These are phyloP conservation scores for Leccinum disarticulatum DNA, from an alignment of 768 basidiomycete genomes.

Conservation along the genomic window DNA sequence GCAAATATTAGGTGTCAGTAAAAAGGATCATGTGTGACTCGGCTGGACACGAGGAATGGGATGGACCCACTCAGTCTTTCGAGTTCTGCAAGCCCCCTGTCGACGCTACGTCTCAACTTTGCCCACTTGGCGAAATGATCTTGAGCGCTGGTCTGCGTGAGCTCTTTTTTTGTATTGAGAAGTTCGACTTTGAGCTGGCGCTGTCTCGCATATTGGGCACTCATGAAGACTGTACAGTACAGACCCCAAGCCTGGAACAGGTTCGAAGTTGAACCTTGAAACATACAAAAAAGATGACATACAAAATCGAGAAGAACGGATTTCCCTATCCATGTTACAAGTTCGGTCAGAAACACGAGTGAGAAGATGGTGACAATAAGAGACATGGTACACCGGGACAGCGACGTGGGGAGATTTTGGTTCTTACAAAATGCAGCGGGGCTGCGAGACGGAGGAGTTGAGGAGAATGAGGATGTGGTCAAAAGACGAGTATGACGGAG, in stretches of 20 bases:
- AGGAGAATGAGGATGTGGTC: background rate
- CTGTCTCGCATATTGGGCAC: constrained; percentile 55
- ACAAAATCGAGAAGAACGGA: constrained; percentile 81
- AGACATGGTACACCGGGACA: constrained; percentile 50
- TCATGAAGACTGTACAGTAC: constrained; percentile 67
- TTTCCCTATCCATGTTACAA: constrained; percentile 88
- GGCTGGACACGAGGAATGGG: background rate
- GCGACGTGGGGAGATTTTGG: background rate
- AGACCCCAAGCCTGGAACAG: constrained; percentile 62
- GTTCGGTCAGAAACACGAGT: constrained; percentile 78
- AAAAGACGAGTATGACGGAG: constrained; percentile 3
- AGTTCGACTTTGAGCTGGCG: constrained; percentile 77
- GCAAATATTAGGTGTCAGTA: constrained; percentile 3
- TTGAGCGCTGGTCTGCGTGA: constrained; percentile 88
- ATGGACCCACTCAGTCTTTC: constrained; percentile 82
- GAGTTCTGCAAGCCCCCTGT: constrained; percentile 88
- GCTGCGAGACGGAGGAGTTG: background rate
- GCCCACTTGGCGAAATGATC: constrained; percentile 99
- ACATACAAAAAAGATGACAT: constrained; percentile 33
- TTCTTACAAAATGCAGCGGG: constrained; percentile 7
- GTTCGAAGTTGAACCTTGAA: constrained; percentile 6
- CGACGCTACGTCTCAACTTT: constrained; percentile 83
- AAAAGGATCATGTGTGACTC: background rate
- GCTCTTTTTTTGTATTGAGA: constrained; percentile 77
- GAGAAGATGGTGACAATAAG: constrained; percentile 80